Base-by-base conservation (phyloP, 192 early-diverging fungal genomes). In the Coemansia javaensis region DNA sequence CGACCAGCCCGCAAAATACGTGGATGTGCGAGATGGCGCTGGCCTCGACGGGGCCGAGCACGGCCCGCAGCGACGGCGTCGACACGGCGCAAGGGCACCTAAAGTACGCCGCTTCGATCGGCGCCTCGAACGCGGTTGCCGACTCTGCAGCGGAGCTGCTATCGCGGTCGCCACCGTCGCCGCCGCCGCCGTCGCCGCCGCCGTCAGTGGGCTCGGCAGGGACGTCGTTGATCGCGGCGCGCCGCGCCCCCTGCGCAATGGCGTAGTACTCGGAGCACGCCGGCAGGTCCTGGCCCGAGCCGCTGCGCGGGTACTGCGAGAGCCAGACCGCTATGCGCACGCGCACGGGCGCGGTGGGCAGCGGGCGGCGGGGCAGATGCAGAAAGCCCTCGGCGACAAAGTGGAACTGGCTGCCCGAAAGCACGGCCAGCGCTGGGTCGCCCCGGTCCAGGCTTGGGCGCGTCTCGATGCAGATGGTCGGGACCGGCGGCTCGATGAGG, bases 331-430 rank as follows among this genome's bases (percentile, higher is more conserved):
- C 50, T 18, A 75, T 47, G 6, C 51, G 54, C 13, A 67, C 38
- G 35, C 47, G 51, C 13, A 12, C 30, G 7, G 36, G 32, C 0
- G 38, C 11, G 12, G 39, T 37, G 1, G 52, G 15, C 18, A 59
- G 31, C 18, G 27, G 31, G 39, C 16, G 25, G 16, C 22, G 40
- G 0, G 70, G 54, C 17, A 59, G 17, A 23, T 49, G 50, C 21
- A 75, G 5, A 52, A 75, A 75, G 15, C 71, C 71, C 25, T 75
- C 71, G 3, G 63, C 52, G 15, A 41, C 53, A 40, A 67, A 47
- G 10, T 75, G 59, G 15, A 75, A 59, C 56, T 75, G 59, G 36
- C 55, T 63, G 1, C 64, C 64, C 2, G 71, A 54, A 23, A 47
- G 44, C 27, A 66, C 63, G 7, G 57, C 40, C 11, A 59, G 40